Conservation (phyloP, 2,329 filamentous ascomycete species). For the Nothophaeocryptopus gaeumannii region DNA sequence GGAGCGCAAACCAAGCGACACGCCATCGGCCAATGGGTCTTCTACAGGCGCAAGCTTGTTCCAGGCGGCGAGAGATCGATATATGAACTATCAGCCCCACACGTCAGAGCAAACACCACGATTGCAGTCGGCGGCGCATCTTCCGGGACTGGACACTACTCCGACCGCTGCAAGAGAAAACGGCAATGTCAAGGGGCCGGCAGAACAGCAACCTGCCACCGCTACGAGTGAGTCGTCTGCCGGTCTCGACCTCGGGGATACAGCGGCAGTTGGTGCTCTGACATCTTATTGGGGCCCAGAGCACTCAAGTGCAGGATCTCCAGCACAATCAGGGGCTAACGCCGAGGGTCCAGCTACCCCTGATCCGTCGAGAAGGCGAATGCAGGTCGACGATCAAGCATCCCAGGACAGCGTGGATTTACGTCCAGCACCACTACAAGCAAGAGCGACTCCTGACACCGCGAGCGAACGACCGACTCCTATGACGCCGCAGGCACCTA, state of each 20-base stretch:
- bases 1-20: constrained; percentile 16
- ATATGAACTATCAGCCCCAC: constrained; percentile 22
- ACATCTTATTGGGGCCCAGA: constrained; percentile 30
- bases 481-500: constrained; percentile 4
- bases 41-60: constrained; percentile 25
- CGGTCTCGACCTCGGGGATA: constrained; percentile 25
- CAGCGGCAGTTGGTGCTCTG: constrained; percentile 24
- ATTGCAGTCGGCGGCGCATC: constrained; percentile 12
- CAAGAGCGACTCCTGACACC: constrained; percentile 14
- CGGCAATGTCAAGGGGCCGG: constrained; percentile 12
- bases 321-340: constrained; percentile 8
- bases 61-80: constrained; percentile 26
- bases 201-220: constrained; percentile 15
- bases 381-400: constrained; percentile 17
- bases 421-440: constrained; percentile 31
- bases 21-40: constrained; percentile 9
- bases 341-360: constrained; percentile 21
- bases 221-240: constrained; percentile 24
- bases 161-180: constrained; percentile 13
- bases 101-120: constrained; percentile 7
- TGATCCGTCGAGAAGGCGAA: constrained; percentile 24
- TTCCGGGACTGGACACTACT: constrained; percentile 21
- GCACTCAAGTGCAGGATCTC: constrained; percentile 6
- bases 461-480: background rate
- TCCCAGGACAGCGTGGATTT: constrained; percentile 27